Evolutionary conservation across 805 yeast genomes (phyloP).

Genomic region (Wickerhamiella kurtzmanii): DNA sequence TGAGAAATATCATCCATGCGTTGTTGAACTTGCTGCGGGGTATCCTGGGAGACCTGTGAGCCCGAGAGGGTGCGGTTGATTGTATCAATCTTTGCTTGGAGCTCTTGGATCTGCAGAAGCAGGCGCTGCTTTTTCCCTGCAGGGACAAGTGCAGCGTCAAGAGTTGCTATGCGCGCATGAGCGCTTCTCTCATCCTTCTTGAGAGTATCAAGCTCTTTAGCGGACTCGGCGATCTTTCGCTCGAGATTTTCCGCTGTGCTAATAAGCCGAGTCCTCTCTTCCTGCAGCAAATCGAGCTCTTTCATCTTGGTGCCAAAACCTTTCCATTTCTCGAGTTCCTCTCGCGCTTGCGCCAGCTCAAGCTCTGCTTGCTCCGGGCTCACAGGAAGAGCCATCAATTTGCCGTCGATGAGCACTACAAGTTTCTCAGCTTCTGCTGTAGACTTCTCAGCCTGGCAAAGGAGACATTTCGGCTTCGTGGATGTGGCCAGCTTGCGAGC

Average conservation of each 20-base stretch:
- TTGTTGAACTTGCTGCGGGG: neutral
- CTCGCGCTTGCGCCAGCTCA: constrained; percentile 17
- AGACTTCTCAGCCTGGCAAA: constrained; percentile 60
- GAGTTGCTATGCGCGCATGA: neutral
- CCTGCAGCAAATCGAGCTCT: constrained; percentile 4
- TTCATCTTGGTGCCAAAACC: constrained; percentile 8
- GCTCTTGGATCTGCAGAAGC: neutral
- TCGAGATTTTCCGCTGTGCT: neutral
- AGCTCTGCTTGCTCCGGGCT: constrained; percentile 27
- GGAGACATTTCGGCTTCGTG: constrained; percentile 42
- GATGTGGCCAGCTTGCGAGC: constrained; percentile 53
- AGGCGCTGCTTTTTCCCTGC: neutral
- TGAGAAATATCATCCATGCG: neutral
- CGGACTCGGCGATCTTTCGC: neutral
- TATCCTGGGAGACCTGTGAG: neutral
- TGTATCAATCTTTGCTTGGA: neutral
- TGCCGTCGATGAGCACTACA: constrained; percentile 19
- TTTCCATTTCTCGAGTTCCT: constrained; percentile 9
- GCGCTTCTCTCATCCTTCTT: neutral
- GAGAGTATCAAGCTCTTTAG: neutral
- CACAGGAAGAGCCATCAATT: constrained; percentile 25
- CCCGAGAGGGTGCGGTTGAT: neutral
- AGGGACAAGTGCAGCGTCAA: neutral
- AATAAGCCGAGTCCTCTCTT: neutral
- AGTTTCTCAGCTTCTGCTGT: constrained; percentile 19